Conservation (phyloP, 768 basidiomycete species). For the Lactarius evosmus region DNA sequence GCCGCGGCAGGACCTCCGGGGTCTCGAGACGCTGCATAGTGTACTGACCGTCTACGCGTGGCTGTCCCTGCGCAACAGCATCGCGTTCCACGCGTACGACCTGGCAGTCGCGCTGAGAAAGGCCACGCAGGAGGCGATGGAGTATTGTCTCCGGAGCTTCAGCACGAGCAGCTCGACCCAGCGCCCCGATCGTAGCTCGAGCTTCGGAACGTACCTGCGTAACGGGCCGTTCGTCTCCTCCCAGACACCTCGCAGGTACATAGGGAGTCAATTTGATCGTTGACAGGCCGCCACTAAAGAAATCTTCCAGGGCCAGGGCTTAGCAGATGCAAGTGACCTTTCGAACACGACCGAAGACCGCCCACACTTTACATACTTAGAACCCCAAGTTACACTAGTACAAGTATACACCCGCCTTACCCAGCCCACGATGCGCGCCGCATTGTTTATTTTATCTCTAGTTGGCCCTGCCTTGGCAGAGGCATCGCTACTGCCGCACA, state of each 20-base stretch:
- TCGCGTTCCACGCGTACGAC: constrained; percentile 60
- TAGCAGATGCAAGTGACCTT: neutral
- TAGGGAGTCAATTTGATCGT: too few relatives aligned
- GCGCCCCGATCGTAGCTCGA: neutral
- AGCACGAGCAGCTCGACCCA: neutral
- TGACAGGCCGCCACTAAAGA: neutral
- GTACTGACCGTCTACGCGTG: constrained; percentile 78
- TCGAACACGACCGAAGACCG: neutral
- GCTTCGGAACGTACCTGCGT: neutral
- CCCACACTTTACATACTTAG: neutral
- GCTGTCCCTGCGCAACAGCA: constrained; percentile 67
- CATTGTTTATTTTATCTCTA: neutral
- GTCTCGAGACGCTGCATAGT: constrained; percentile 75
- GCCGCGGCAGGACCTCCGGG: constrained; percentile 23
- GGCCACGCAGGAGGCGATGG: constrained; percentile 63
- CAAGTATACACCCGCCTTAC: neutral
- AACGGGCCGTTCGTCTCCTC: neutral
- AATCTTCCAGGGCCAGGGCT: constrained; percentile 1
- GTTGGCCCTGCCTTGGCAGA: neutral
- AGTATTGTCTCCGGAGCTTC: constrained; percentile 48
- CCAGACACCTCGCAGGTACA: too few relatives aligned
- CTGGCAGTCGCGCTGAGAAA: constrained; percentile 53
- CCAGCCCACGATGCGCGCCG: neutral
- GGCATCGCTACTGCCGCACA: neutral
- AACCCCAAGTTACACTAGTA: neutral